A percentile compares a stretch with the other conserved stretches of the same genome.
Evolutionary conservation across 2,329 filamentous ascomycete species (phyloP).

Genomic region (Setomelanomma holmii): DNA sequence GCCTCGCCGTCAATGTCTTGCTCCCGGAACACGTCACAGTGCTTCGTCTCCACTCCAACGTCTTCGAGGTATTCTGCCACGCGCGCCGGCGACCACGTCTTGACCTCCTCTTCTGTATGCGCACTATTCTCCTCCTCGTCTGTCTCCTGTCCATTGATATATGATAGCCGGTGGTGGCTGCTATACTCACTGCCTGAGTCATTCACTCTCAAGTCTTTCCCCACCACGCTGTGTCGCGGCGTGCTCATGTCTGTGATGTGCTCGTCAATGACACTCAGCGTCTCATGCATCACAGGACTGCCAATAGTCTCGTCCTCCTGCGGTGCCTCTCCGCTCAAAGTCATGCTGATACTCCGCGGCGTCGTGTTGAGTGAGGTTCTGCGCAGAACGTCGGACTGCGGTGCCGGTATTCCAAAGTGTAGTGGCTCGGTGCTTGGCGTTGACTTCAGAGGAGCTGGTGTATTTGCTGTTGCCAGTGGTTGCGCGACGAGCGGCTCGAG

Average conservation of each 20-base stretch:
- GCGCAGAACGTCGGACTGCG: slow-evolving; percentile 20
- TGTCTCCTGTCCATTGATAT: slow-evolving; percentile 92
- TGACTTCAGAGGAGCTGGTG: slow-evolving; percentile 25
- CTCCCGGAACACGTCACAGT: slow-evolving; percentile 93
- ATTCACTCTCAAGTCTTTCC: slow-evolving; percentile 63
- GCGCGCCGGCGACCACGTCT: slow-evolving; percentile 77
- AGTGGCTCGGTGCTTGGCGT: slow-evolving; percentile 37
- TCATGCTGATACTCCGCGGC: slow-evolving; percentile 45
- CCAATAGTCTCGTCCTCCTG: slow-evolving; percentile 58
- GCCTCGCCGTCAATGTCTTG: slow-evolving; percentile 97
- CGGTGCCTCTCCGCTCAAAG: slow-evolving; percentile 38
- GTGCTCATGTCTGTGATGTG: slow-evolving; percentile 88
- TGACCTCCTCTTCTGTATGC: slow-evolving; percentile 77
- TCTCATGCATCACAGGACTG: slow-evolving; percentile 89
- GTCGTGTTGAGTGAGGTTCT: slow-evolving; percentile 31
- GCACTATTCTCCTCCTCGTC: slow-evolving; percentile 84
- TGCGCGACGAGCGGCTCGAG: slow-evolving; percentile 24
- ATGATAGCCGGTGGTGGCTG: slow-evolving; percentile 80
- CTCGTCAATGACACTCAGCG: slow-evolving; percentile 93
- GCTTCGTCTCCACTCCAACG: slow-evolving; percentile 81
- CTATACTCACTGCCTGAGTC: slow-evolving; percentile 94
- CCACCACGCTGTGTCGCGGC: slow-evolving; percentile 61
- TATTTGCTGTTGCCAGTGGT: slow-evolving; percentile 16
- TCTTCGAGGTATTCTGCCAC: slow-evolving; percentile 91
- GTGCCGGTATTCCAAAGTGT: slow-evolving; percentile 29